Percentiles rank a stretch among this genome's conserved stretches.
Conservation (phyloP, 2,329 filamentous ascomycete species). For the Arthrobotrys musiformis region DNA sequence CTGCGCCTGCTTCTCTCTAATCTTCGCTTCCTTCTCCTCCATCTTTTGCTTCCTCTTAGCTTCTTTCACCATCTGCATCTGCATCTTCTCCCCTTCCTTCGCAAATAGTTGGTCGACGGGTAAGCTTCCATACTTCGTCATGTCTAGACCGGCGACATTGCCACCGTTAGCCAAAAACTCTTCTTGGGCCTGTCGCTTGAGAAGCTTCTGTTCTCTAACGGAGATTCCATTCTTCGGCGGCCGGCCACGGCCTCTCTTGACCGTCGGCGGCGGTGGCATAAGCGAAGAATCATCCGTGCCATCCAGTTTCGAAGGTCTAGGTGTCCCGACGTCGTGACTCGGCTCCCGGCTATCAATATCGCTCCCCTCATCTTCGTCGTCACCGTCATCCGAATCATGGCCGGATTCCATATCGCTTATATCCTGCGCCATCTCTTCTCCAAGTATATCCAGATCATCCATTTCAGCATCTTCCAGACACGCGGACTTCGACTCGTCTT, state of each 20-base stretch:
- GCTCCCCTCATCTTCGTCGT: conserved; percentile 55
- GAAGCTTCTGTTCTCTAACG: conserved; percentile 57
- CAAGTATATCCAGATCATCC: conserved; percentile 51
- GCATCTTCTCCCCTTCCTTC: conserved; percentile 43
- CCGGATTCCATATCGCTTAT: conserved; percentile 22
- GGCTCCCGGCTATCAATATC: conserved; percentile 47
- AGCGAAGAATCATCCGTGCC: conserved; percentile 52
- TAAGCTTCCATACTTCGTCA: conserved; percentile 38
- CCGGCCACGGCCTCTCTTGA: conserved; percentile 54
- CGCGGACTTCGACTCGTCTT: conserved; percentile 38
- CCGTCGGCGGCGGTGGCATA: conserved; percentile 47
- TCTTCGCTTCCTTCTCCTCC: conserved; percentile 56
- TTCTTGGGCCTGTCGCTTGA: conserved; percentile 55
- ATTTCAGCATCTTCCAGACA: conserved; percentile 32
- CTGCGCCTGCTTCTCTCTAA: conserved; percentile 39
- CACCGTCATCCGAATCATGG: conserved; percentile 43
- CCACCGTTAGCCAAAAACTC: conserved; percentile 57
- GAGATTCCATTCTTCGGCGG: conserved; percentile 52
- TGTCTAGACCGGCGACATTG: conserved; percentile 53
- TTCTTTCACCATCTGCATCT: conserved; percentile 44
- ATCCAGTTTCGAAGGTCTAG: conserved; percentile 48
- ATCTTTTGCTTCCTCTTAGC: conserved; percentile 52
- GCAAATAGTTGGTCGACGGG: conserved; percentile 40
- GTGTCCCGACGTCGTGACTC: conserved; percentile 56
- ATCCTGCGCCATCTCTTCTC: conserved; percentile 41